phyloP scores from a whole-genome alignment of 176 grass and related monocot genomes.

The Ensete glaucum region DNA sequence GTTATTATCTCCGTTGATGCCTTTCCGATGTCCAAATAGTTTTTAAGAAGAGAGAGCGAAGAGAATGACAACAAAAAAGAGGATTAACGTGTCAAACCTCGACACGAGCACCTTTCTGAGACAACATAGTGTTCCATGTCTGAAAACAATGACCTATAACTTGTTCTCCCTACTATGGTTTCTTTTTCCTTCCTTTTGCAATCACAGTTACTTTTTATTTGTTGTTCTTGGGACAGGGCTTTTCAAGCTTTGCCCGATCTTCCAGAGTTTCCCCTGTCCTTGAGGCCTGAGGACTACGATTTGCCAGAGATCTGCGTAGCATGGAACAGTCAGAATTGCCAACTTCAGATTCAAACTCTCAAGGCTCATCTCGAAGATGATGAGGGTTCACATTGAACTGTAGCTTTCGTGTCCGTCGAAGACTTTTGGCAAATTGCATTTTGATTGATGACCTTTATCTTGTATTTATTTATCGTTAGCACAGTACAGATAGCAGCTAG shows the following conservation, averaged over 20 bases:
- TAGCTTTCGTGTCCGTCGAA: not conserved
- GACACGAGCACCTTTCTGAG: no score
- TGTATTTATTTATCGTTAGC: not conserved
- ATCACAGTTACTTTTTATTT: not conserved
- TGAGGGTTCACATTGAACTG: slow-evolving; percentile 10
- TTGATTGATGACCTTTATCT: not conserved
- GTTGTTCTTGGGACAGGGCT: slow-evolving; percentile 33
- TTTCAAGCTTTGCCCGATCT: slow-evolving; percentile 73
- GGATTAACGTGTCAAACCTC: no score
- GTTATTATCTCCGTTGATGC: not conserved
- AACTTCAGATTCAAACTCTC: slow-evolving; percentile 75
- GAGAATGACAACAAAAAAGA: not conserved
- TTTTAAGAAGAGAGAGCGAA: not conserved
- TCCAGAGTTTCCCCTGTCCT: slow-evolving; percentile 72
- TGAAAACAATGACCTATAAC: not conserved
- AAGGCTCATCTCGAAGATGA: slow-evolving; percentile 74
- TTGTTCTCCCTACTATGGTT: no score
- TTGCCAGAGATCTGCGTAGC: slow-evolving; percentile 49
- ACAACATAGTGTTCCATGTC: not conserved
- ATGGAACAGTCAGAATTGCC: slow-evolving; percentile 56
- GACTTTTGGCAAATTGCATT: not conserved
- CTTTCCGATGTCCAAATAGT: not conserved
- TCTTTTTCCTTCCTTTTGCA: not conserved
- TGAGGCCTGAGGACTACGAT: slow-evolving; percentile 70
- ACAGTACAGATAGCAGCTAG: not conserved